A percentile compares a stretch with the other conserved stretches of the same genome.
phyloP scores from a whole-genome alignment of 1,284 basidiomycete genomes.

The Rhodotorula sp. region DNA sequence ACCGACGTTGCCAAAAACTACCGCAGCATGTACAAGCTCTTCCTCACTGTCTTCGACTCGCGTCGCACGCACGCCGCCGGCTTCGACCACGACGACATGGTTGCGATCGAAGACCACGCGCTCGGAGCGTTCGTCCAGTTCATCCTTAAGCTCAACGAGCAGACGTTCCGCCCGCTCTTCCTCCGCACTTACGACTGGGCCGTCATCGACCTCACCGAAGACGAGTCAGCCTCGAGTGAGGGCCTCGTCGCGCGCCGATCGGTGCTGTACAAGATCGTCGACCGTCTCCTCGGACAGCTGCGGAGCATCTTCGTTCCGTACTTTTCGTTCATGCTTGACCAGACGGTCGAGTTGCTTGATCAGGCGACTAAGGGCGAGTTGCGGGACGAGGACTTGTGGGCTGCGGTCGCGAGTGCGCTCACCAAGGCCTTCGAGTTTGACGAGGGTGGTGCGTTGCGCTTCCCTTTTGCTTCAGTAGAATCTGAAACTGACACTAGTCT shows the following conservation, averaged over 20 bases:
- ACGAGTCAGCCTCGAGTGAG: constrained; percentile 36
- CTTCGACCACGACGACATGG: constrained; percentile 48
- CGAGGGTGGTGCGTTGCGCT: constrained; percentile 63
- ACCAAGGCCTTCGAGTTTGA: constrained; percentile 72
- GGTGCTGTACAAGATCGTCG: constrained; percentile 71
- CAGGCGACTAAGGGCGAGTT: constrained; percentile 51
- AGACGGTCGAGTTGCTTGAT: constrained; percentile 65
- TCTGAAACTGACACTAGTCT: neutral
- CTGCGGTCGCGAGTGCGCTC: constrained; percentile 62
- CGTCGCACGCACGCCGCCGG: constrained; percentile 50
- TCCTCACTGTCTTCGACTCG: constrained; percentile 75
- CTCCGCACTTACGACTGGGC: constrained; percentile 94
- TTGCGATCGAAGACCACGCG: constrained; percentile 51
- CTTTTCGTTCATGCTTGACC: constrained; percentile 70
- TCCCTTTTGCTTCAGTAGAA: neutral
- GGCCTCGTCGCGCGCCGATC: constrained; percentile 55
- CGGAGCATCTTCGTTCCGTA: constrained; percentile 90
- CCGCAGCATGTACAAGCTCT: constrained; percentile 72
- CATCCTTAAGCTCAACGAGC: constrained; percentile 90
- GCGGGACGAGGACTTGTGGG: constrained; percentile 59
- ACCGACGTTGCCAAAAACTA: constrained; percentile 66
- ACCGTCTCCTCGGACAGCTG: constrained; percentile 74
- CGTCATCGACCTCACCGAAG: constrained; percentile 60
- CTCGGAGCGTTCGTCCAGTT: constrained; percentile 79
- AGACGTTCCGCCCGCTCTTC: constrained; percentile 87